Base-by-base conservation (phyloP, 2,329 filamentous ascomycete genomes). In the Tolypocladium guangdongense region DNA sequence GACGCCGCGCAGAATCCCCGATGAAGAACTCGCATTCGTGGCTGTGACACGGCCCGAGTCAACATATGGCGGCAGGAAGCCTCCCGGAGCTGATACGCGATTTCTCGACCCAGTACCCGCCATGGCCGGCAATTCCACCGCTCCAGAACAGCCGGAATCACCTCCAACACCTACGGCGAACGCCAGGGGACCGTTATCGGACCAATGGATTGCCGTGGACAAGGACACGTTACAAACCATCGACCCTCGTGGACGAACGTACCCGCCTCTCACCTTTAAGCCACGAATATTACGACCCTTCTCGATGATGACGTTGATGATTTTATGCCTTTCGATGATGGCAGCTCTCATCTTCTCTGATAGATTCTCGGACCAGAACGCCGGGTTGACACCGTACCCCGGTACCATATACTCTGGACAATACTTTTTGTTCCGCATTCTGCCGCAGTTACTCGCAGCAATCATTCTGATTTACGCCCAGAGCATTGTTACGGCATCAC, bases 351-450 rank as follows among this genome's bases (percentile, higher is more conserved):
- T 89, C 30, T 85, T 91, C 65, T 83, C 81, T 58, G 88, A 87
- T 54, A 71, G 87, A 37, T 90, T 82, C 71, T 88, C 87, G 12
- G 69, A 75, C 38, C 66, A 70, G 6, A 76, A 84, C 58, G 68
- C 76, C 11, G 89, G 89, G 0, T 71, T 96, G 14, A 83, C 80
- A 64, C 69, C 77, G 4, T 96, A 91, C 65, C 72, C 74, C 36
- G 78, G 77, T 47, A 75, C 71, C 33, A 85, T 90, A 54, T 86
- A 87, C 56, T 86, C 85, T 50, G 78, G 77, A 10, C 78, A 84
- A 58, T 96, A 95, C 69, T 96, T 96, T 66, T 69, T 95, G 48
- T 93, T 95, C 67, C 81, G 90, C 56, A 88, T 95, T 58, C 72
- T 96, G 1, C 91, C 92, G 2, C 89, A 90, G 54, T 72, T 95